Percentiles rank a stretch among this genome's conserved stretches.
Evolutionary conservation across 2,329 filamentous ascomycete genomes (phyloP).

Genomic region (Emydomyces testavorans): DNA sequence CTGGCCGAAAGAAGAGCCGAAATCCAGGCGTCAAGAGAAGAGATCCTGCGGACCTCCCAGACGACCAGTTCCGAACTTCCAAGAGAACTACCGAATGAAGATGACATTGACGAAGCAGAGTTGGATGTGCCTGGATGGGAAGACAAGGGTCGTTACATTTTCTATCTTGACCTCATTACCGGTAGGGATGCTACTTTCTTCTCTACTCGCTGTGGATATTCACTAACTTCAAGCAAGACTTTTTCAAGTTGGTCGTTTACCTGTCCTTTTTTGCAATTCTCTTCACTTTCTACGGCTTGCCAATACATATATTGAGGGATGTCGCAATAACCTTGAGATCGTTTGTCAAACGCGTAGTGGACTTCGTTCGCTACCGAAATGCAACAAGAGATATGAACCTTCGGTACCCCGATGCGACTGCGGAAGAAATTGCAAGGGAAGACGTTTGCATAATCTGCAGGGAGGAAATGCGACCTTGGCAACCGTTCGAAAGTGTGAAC

Average conservation of each 20-base stretch:
- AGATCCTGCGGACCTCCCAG: slow-evolving; percentile 33
- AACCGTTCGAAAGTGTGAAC: slow-evolving; percentile 33
- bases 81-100: slow-evolving; percentile 48
- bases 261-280: slow-evolving; percentile 86
- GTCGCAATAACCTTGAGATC: slow-evolving; percentile 88
- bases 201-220: neutral
- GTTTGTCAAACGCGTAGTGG: slow-evolving; percentile 78
- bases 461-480: slow-evolving; percentile 86
- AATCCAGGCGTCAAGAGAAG: slow-evolving; percentile 45
- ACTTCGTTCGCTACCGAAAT: slow-evolving; percentile 79
- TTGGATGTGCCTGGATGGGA: slow-evolving; percentile 95
- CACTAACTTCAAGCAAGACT: slow-evolving; percentile 46
- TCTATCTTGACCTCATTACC: slow-evolving; percentile 74
- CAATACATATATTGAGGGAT: slow-evolving; percentile 92
- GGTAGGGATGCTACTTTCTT: slow-evolving; percentile 41
- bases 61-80: slow-evolving; percentile 29
- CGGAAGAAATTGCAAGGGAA: slow-evolving; percentile 71
- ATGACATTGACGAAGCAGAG: slow-evolving; percentile 83
- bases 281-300: slow-evolving; percentile 84
- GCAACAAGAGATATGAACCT: slow-evolving; percentile 90
- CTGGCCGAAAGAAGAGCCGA: slow-evolving; percentile 58
- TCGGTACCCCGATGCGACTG: slow-evolving; percentile 77
- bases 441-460: slow-evolving; percentile 96
- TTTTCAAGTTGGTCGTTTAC: slow-evolving; percentile 83
- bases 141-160: slow-evolving; percentile 82